Base-by-base conservation (phyloP, 1,284 basidiomycete species). In the Cryptococcus deneoformans region DNA sequence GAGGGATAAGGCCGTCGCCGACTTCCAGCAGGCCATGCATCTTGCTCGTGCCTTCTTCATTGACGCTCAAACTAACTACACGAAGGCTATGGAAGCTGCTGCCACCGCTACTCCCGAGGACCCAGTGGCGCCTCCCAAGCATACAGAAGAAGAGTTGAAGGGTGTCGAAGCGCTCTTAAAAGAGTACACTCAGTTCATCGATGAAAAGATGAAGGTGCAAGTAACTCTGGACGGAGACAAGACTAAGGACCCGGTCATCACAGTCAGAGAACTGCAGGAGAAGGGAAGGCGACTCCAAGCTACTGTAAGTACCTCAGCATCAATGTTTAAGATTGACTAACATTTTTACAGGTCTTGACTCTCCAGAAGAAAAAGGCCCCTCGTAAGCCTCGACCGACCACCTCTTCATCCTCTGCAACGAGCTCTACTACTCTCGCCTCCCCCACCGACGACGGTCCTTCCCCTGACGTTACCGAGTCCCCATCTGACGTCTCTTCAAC, bases 121-220 rank as follows among this genome's bases (percentile, higher is more conserved):
- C 45, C 68, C 71, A 78, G 85, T 82, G 16, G 75, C 84, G 8
- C 85, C 85, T 1, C 86, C 87, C 1, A 87, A 87, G 69, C 93
- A 87, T 84, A 92, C 90, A 2, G 72, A 80, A 35, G 87, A 86
- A n/a, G 93, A 95, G 73, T 80, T 95, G 36, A 85, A 87, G 56
- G 80, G 71, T 5, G 84, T 95, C 20, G 87, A 92, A 73, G 83
- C 82, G 69, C 81, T 85, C 56, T 79, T 94, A 60, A 84, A 83
- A 70, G 88, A 89, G 51, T 86, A 90, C 67, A 89, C 90, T 77
- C 64, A 74, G 38, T 96, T 92, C 91, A 78, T 95, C 60, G 81
- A 85, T 65, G 85, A 84, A 56, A 84, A 84, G 76, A 87, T 92
- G 44, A 86, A 88, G 79, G 85, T 85, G 77, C 92, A 95, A 79